Conservation (phyloP, 139 green algal genomes). For the Ulvella scutata region DNA sequence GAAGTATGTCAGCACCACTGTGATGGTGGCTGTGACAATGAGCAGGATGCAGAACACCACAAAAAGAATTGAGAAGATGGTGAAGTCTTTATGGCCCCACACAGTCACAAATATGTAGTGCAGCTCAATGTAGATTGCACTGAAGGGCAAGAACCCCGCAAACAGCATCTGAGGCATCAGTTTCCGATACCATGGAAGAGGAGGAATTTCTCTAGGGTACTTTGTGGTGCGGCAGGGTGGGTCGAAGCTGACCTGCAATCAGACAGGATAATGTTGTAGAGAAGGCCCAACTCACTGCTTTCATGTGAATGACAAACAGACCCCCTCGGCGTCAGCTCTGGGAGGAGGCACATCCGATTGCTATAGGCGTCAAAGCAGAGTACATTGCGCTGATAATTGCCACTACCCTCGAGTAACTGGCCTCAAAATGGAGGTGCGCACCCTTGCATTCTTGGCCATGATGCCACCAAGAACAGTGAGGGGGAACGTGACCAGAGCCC, state of each 20-base stretch:
- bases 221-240: slow-evolving; percentile 74
- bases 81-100: slow-evolving; percentile 96
- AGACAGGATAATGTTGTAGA: neutral
- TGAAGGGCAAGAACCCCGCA: slow-evolving; percentile 89
- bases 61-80: slow-evolving; percentile 86
- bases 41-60: slow-evolving; percentile 89
- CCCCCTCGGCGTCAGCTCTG: too few relatives aligned
- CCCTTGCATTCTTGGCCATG: slow-evolving; percentile 30
- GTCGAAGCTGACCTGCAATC: slow-evolving; percentile 1
- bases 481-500: slow-evolving; percentile 75
- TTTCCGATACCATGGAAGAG: slow-evolving; percentile 76
- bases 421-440: too few relatives aligned
- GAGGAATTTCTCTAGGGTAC: slow-evolving; percentile 63
- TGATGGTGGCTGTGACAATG: slow-evolving; percentile 90
- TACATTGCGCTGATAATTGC: too few relatives aligned
- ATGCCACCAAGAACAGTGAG: slow-evolving; percentile 84
- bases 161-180: slow-evolving; percentile 78
- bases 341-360: too few relatives aligned
- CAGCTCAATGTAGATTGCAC: slow-evolving; percentile 97
- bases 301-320: neutral
- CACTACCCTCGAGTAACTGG: slow-evolving; percentile 46
- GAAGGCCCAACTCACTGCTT: neutral
- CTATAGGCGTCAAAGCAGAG: too few relatives aligned
- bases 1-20: slow-evolving; percentile 91
- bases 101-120: slow-evolving; percentile 95